These are phyloP conservation scores for Boletellus deceptivus DNA, from an alignment of 1,284 basidiomycete species.

Conservation along the genomic window DNA sequence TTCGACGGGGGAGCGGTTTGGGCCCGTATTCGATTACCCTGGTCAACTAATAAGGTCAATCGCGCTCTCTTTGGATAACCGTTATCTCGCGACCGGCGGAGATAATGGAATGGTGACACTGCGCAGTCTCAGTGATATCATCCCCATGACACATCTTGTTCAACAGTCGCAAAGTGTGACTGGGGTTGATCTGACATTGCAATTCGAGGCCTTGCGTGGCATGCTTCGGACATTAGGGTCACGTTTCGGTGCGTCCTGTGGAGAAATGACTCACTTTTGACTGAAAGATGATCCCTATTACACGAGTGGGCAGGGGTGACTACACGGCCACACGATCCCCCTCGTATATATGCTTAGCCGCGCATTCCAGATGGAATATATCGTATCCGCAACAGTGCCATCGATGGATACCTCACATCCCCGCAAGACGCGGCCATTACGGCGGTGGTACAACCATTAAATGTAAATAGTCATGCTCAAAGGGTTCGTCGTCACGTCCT, in stretches of 20 bases:
- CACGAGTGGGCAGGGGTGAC: background rate
- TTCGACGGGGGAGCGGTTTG: background rate
- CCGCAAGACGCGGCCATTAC: background rate
- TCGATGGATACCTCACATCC: background rate
- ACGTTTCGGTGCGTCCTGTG: background rate
- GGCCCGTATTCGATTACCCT: background rate
- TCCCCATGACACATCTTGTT: background rate
- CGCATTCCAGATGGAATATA: background rate
- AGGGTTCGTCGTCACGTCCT: too few species aligned
- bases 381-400: background rate
- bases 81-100: background rate
- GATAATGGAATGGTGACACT: background rate
- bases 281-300: background rate
- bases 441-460: background rate
- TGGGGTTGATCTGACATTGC: background rate
- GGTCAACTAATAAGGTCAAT: background rate
- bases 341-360: background rate
- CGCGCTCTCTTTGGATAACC: background rate
- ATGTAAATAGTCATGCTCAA: background rate
- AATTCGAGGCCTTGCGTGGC: background rate
- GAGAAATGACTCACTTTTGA: too few species aligned
- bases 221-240: background rate
- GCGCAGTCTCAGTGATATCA: background rate
- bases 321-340: background rate
- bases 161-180: background rate